These are phyloP conservation scores for Thraustochytrium striatum DNA, from an alignment of 352 stramenopile genomes.

Conservation along the genomic window DNA sequence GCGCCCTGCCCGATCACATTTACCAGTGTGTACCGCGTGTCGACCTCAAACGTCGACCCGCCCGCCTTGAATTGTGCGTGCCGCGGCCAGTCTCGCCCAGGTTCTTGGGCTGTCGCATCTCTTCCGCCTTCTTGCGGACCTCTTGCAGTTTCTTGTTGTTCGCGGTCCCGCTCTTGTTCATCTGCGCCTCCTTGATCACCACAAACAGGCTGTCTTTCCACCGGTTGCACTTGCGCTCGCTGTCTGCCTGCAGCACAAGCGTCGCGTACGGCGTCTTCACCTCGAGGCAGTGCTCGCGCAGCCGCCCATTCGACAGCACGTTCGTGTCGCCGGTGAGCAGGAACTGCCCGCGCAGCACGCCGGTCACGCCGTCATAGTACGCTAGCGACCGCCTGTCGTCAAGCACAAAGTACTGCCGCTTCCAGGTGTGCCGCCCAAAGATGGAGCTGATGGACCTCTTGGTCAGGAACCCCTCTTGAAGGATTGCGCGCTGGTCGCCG, in stretches of 20 bases:
- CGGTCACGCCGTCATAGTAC: constrained; percentile 22
- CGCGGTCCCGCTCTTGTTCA: constrained; percentile 32
- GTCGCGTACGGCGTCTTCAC: constrained; percentile 7
- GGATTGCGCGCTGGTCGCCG: background rate
- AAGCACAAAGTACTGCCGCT: constrained; percentile 48
- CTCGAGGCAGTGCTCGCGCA: constrained; percentile 17
- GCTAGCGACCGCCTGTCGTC: constrained; percentile 40
- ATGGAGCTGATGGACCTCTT: constrained; percentile 15
- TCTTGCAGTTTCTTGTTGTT: constrained; percentile 15
- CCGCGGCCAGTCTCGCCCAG: constrained; percentile 29
- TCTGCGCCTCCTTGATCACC: background rate
- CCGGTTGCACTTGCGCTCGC: background rate
- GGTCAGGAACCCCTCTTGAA: constrained; percentile 42
- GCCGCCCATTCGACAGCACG: background rate
- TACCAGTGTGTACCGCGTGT: constrained; percentile 63
- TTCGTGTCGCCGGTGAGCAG: constrained; percentile 25
- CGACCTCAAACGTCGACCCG: constrained; percentile 60
- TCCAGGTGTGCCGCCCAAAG: constrained; percentile 38
- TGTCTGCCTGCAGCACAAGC: constrained; percentile 16
- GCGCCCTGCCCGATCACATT: constrained; percentile 72
- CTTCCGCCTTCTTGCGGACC: background rate
- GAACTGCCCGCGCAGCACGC: constrained; percentile 32
- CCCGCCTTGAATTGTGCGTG: constrained; percentile 33
- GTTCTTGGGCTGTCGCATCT: constrained; percentile 23
- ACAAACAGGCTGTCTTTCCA: constrained; percentile 19